phyloP scores from a whole-genome alignment of 2,329 filamentous ascomycete species.

The Cordyceps cateniannulata region DNA sequence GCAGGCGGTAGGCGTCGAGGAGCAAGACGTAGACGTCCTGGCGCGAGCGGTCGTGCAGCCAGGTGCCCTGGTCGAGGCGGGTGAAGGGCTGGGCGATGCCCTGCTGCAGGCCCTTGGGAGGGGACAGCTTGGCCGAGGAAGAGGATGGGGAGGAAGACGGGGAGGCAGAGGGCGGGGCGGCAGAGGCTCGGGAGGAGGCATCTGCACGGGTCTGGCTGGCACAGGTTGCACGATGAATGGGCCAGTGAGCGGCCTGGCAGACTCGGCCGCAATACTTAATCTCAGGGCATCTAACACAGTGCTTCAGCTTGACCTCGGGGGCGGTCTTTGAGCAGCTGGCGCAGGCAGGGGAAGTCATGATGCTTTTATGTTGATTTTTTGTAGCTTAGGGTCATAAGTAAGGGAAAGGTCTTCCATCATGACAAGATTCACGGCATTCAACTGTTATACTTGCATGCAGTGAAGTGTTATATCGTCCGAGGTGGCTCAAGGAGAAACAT shows the following conservation, averaged over 20 bases:
- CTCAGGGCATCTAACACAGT: constrained; percentile 41
- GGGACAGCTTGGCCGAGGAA: constrained; percentile 12
- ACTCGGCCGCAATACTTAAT: constrained; percentile 43
- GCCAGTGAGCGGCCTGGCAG: constrained; percentile 47
- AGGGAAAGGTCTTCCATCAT: background rate
- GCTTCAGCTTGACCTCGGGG: constrained; percentile 25
- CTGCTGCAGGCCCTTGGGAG: constrained; percentile 24
- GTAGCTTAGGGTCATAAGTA: background rate
- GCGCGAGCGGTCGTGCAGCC: constrained; percentile 37
- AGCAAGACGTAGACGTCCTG: constrained; percentile 38
- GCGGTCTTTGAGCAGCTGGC: constrained; percentile 25
- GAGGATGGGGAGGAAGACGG: background rate
- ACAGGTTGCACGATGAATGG: constrained; percentile 40
- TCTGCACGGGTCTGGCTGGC: constrained; percentile 17
- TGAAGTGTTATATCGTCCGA: background rate
- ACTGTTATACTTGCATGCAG: too few species aligned
- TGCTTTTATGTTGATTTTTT: background rate
- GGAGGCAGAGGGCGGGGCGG: background rate
- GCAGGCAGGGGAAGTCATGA: constrained; percentile 13
- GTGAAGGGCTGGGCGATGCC: constrained; percentile 31
- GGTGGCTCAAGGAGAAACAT: background rate
- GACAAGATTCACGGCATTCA: background rate
- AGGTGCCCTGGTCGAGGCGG: constrained; percentile 32
- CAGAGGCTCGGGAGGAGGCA: background rate
- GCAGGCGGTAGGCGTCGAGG: constrained; percentile 42